phyloP scores from a whole-genome alignment of 371 early-diverging fungal genomes.

The Mortierella sp. region DNA sequence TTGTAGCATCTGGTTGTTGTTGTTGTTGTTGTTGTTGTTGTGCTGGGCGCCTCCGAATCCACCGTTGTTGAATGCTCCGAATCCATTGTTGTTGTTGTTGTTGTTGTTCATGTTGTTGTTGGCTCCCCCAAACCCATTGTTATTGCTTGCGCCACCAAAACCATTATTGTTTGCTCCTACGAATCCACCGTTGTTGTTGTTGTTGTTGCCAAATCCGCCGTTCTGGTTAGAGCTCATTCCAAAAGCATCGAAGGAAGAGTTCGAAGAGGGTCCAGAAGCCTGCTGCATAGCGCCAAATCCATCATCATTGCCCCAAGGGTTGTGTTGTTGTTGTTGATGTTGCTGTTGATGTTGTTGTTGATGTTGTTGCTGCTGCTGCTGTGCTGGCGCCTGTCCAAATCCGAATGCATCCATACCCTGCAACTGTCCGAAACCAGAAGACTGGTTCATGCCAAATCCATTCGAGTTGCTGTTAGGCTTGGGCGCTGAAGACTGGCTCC shows the following conservation, averaged over 20 bases:
- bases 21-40: constrained; percentile 15
- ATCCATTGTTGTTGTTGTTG: constrained; percentile 7
- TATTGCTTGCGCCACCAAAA: constrained; percentile 2
- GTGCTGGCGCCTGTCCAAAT: constrained; percentile 33
- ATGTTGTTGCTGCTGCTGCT: constrained; percentile 35
- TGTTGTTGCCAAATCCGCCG: constrained; percentile 6
- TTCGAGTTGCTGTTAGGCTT: constrained; percentile 23
- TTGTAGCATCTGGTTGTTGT: constrained; percentile 29
- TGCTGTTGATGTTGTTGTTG: constrained; percentile 19
- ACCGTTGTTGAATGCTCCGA: constrained; percentile 5
- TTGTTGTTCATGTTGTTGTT: not conserved
- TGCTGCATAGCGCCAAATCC: constrained; percentile 53
- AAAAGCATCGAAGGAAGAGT: constrained; percentile 42
- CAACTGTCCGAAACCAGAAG: constrained; percentile 32
- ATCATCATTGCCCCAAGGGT: constrained; percentile 51
- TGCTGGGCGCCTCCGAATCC: constrained; percentile 24
- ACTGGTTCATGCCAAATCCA: constrained; percentile 20
- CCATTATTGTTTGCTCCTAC: not conserved
- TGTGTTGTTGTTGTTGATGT: constrained; percentile 22
- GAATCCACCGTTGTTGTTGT: constrained; percentile 7
- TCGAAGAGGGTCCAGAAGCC: constrained; percentile 22
- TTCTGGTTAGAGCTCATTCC: constrained; percentile 16
- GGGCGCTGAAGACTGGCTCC: constrained; percentile 39
- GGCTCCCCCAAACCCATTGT: not conserved
- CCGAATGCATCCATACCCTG: constrained; percentile 52